phyloP scores from a whole-genome alignment of 768 basidiomycete genomes.

The Megacollybia marginata region DNA sequence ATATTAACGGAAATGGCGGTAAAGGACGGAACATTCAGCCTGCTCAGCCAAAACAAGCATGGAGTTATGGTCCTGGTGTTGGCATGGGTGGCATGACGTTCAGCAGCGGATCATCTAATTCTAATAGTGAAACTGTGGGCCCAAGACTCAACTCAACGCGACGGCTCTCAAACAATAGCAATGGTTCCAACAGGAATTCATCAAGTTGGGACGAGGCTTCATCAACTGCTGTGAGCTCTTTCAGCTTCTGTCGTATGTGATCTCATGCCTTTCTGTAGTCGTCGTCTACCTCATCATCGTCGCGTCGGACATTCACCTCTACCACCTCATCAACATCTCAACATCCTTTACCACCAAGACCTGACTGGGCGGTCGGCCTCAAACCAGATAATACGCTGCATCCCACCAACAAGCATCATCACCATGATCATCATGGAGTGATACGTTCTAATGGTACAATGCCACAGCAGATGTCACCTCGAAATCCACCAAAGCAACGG shows the following conservation, averaged over 20 bases:
- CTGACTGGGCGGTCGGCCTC: slow-evolving; percentile 86
- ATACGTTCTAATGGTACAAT: slow-evolving; percentile 36
- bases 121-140: slow-evolving; percentile 45
- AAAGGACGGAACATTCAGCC: slow-evolving; percentile 7
- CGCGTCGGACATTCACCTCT: slow-evolving; percentile 69
- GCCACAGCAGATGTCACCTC: slow-evolving; percentile 25
- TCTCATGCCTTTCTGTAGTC: slow-evolving; percentile 36
- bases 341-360: slow-evolving; percentile 73
- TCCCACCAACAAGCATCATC: slow-evolving; percentile 39
- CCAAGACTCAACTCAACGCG: slow-evolving; percentile 55
- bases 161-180: slow-evolving; percentile 46
- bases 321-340: slow-evolving; percentile 57
- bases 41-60: slow-evolving; percentile 42
- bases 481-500: slow-evolving; percentile 17
- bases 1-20: not conserved
- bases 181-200: slow-evolving; percentile 49
- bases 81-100: slow-evolving; percentile 37
- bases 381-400: slow-evolving; percentile 69
- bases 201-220: slow-evolving; percentile 64
- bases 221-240: slow-evolving; percentile 62
- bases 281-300: slow-evolving; percentile 76
- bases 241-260: slow-evolving; percentile 1
- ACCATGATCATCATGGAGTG: slow-evolving; percentile 36
- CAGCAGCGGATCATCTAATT: slow-evolving; percentile 12
- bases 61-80: slow-evolving; percentile 66